phyloP scores from a whole-genome alignment of 2,329 filamentous ascomycete species.

The Botrytis tulipae region DNA sequence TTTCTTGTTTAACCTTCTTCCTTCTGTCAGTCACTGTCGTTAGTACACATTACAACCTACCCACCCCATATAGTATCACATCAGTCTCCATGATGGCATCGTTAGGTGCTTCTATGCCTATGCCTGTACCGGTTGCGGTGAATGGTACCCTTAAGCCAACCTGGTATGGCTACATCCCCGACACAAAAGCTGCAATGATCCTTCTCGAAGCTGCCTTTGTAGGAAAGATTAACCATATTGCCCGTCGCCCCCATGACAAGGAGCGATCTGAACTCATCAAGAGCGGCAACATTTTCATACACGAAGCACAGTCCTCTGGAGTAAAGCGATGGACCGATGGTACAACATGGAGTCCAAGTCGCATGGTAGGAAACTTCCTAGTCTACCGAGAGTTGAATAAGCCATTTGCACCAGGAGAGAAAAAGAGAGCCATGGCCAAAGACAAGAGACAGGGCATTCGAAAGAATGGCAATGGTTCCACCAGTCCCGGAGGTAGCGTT shows the following conservation, averaged over 20 bases:
- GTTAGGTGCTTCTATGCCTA: not conserved
- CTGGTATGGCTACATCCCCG: slow-evolving; percentile 34
- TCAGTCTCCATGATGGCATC: slow-evolving; percentile 8
- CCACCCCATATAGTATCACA: not conserved
- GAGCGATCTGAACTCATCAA: slow-evolving; percentile 75
- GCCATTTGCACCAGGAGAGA: slow-evolving; percentile 80
- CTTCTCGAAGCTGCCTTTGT: slow-evolving; percentile 77
- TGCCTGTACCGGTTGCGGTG: slow-evolving; percentile 26
- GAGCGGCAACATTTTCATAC: slow-evolving; percentile 86
- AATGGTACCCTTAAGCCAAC: slow-evolving; percentile 30
- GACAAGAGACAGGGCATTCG: slow-evolving; percentile 45
- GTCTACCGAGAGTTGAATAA: slow-evolving; percentile 98
- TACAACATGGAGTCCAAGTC: slow-evolving; percentile 86
- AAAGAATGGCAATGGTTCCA: slow-evolving; percentile 30
- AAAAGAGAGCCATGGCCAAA: slow-evolving; percentile 79
- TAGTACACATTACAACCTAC: not conserved
- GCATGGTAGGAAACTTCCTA: slow-evolving; percentile 93
- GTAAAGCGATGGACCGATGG: slow-evolving; percentile 96
- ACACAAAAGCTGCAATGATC: slow-evolving; percentile 60
- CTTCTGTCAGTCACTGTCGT: not conserved
- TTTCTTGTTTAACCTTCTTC: not conserved
- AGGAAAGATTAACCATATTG: slow-evolving; percentile 70
- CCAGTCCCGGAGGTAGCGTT: slow-evolving; percentile 21
- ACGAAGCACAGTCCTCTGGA: slow-evolving; percentile 84
- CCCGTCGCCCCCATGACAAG: slow-evolving; percentile 80